Conservation (phyloP, 1,284 basidiomycete genomes). For the Trametes pubescens region DNA sequence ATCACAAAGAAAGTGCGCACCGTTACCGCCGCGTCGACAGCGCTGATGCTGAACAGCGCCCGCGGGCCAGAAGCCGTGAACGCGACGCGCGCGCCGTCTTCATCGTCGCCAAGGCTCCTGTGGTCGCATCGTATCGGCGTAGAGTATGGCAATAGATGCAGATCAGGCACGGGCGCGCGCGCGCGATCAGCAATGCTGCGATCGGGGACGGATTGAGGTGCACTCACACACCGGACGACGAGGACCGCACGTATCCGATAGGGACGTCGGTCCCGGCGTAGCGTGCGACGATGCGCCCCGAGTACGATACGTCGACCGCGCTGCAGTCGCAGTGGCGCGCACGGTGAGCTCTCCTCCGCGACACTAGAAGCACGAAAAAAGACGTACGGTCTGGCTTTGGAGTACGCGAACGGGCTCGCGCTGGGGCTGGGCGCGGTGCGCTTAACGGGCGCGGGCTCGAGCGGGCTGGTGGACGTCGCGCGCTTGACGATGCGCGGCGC, state of each 20-base stretch:
- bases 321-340: constrained; percentile 2
- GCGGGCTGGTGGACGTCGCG: constrained; percentile 21
- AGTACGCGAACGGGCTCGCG: constrained; percentile 22
- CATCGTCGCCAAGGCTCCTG: constrained; percentile 20
- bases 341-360: background rate
- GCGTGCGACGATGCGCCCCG: constrained; percentile 28
- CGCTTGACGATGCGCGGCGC: constrained; percentile 30
- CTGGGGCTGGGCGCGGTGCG: constrained; percentile 29
- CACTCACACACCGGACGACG: constrained; percentile 33
- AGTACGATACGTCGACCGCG: constrained; percentile 13
- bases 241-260: constrained; percentile 25
- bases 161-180: constrained; percentile 29
- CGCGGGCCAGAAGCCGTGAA: constrained; percentile 23
- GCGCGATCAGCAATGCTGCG: constrained; percentile 15
- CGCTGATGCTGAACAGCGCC: constrained; percentile 26
- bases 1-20: background rate
- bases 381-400: constrained; percentile 19
- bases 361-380: background rate
- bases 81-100: constrained; percentile 13
- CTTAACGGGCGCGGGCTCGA: constrained; percentile 20
- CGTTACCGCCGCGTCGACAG: background rate
- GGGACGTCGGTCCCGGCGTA: constrained; percentile 9
- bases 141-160: constrained; percentile 18
- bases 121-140: background rate
- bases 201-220: constrained; percentile 14